Evolutionary conservation across 176 grass and related monocot species (phyloP).

Genomic region (Oryza officinalis): DNA sequence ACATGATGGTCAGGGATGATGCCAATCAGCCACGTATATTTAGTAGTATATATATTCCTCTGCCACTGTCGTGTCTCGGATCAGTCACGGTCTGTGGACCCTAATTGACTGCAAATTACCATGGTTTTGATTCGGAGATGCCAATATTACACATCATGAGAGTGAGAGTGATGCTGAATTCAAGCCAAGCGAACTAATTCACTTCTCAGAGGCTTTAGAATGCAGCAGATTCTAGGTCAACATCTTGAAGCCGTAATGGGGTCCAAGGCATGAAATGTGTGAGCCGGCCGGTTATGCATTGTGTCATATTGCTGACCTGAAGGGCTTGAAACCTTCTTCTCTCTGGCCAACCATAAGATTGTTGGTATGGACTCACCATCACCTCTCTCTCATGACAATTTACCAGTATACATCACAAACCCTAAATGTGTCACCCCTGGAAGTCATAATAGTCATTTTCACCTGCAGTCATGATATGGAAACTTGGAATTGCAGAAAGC

Average conservation of each 20-base stretch:
- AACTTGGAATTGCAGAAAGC: not conserved
- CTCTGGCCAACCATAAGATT: not conserved
- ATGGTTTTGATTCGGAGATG: not conserved
- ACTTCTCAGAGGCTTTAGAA: not conserved
- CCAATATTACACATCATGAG: not conserved
- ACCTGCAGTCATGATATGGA: not conserved
- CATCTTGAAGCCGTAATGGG: not conserved
- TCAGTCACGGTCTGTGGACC: not conserved
- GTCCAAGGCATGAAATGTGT: not conserved
- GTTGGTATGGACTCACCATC: not conserved
- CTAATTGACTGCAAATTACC: not conserved
- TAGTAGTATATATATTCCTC: not conserved
- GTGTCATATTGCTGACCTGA: slow-evolving; percentile 27
- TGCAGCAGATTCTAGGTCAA: not conserved
- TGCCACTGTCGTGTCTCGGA: not conserved
- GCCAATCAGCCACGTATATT: too few species aligned
- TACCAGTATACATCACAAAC: not conserved
- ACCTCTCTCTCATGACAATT: not conserved
- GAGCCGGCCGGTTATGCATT: slow-evolving; percentile 2
- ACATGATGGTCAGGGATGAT: not conserved
- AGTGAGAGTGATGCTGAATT: not conserved
- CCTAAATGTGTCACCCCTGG: not conserved
- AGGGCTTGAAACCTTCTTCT: not conserved
- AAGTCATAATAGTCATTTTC: slow-evolving; percentile 4
- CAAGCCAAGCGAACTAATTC: not conserved